phyloP scores from a whole-genome alignment of 1,139 yeast genomes.

The Geotrichum bryndzae region DNA sequence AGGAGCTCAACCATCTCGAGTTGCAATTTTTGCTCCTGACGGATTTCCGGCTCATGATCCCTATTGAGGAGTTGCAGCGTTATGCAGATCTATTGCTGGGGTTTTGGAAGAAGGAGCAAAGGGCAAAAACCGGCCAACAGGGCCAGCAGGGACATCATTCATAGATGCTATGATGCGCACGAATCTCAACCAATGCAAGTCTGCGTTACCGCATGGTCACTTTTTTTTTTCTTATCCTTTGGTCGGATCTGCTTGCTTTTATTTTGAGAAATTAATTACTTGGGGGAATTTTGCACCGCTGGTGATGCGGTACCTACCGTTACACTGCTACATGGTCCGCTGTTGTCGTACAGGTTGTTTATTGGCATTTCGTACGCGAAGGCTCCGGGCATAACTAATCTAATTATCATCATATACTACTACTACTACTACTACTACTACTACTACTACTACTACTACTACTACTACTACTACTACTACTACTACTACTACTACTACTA shows the following conservation, averaged over 20 bases:
- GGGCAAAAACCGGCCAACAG: not conserved
- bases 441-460: not conserved
- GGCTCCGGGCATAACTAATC: not conserved
- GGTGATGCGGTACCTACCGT: not conserved
- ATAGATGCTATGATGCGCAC: not conserved
- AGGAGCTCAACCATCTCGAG: constrained; percentile 88
- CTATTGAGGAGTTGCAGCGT: constrained; percentile 82
- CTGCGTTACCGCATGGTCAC: not conserved
- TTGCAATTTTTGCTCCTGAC: constrained; percentile 77
- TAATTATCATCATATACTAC: not conserved
- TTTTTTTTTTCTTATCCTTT: too few species aligned
- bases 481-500: not conserved
- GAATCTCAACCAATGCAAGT: not conserved
- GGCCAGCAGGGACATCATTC: not conserved
- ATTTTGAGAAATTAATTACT: not conserved
- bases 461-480: not conserved
- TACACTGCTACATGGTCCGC: not conserved
- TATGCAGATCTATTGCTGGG: constrained; percentile 81
- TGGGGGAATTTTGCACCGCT: not conserved
- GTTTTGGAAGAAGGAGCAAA: constrained; percentile 67
- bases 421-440: not conserved
- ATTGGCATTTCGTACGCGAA: not conserved
- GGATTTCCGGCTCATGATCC: constrained; percentile 82
- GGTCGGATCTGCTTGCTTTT: not conserved
- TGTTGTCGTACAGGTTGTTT: not conserved